Percentiles rank a stretch among this genome's conserved stretches.
phyloP scores from a whole-genome alignment of 192 early-diverging fungal species.

The Spinellus fusiger region DNA sequence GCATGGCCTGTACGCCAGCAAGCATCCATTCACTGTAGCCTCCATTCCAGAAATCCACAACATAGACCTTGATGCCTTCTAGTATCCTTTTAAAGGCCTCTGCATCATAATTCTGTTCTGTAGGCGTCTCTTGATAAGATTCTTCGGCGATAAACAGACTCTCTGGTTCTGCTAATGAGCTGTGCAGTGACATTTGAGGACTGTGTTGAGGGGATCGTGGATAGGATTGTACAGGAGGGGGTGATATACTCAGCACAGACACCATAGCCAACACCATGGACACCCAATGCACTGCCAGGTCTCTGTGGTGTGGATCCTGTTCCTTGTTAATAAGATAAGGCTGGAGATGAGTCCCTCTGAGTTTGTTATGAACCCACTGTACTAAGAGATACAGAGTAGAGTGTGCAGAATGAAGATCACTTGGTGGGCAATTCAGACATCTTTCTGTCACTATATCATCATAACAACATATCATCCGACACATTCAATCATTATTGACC shows the following conservation, averaged over 20 bases:
- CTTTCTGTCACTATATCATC: too few species aligned
- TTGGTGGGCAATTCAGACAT: too few species aligned
- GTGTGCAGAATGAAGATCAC: too few species aligned
- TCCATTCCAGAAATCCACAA: slow-evolving; percentile 25
- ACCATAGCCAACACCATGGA: neutral
- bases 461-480: too few species aligned
- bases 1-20: slow-evolving; percentile 7
- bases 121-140: neutral
- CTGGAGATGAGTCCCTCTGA: neutral
- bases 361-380: neutral
- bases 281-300: too few species aligned
- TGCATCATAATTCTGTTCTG: neutral
- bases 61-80: slow-evolving; percentile 9
- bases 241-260: slow-evolving; percentile 4
- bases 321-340: neutral
- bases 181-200: slow-evolving; percentile 4
- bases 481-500: too few species aligned
- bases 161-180: neutral
- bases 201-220: slow-evolving; percentile 2
- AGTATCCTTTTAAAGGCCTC: neutral
- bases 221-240: neutral
- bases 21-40: slow-evolving; percentile 24
- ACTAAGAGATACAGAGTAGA: neutral
- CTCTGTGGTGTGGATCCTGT: too few species aligned
- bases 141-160: neutral